These are phyloP conservation scores for Gentiana straminea DNA, from an alignment of 257 asterid genomes.

Conservation along the genomic window DNA sequence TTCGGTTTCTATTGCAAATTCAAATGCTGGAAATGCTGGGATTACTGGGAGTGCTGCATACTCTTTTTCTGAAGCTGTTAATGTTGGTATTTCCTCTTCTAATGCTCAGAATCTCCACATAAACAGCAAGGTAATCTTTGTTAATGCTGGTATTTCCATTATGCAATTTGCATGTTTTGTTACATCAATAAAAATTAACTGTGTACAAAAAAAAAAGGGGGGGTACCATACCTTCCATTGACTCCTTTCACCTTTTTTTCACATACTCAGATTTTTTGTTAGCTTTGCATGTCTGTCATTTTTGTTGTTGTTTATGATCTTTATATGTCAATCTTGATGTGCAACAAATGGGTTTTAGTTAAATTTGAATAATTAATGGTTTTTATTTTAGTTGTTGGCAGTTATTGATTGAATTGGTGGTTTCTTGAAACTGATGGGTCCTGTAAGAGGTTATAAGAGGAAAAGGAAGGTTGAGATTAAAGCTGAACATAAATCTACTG, in stretches of 20 bases:
- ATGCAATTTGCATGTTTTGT: slow-evolving; percentile 14
- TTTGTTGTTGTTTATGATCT: slow-evolving; percentile 10
- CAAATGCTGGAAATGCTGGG: too few species aligned
- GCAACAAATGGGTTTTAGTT: slow-evolving; percentile 10
- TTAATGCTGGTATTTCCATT: too few species aligned
- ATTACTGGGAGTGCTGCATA: too few species aligned
- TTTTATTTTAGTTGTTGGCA: not conserved
- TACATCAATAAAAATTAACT: not conserved
- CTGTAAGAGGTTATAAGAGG: slow-evolving; percentile 56
- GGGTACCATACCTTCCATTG: slow-evolving; percentile 4
- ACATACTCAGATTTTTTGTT: too few species aligned
- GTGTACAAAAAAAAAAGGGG: too few species aligned
- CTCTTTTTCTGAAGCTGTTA: too few species aligned
- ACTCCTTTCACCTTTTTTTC: not conserved
- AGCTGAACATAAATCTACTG: slow-evolving; percentile 32
- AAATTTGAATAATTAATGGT: slow-evolving; percentile 3
- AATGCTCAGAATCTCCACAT: too few species aligned
- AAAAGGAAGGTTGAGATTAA: slow-evolving; percentile 53
- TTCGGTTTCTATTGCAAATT: too few species aligned
- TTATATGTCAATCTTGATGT: slow-evolving; percentile 3
- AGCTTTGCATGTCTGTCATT: slow-evolving; percentile 9
- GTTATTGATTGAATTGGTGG: slow-evolving; percentile 16
- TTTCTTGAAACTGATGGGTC: slow-evolving; percentile 40
- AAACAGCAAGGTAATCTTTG: too few species aligned
- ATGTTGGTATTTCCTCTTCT: too few species aligned